Base-by-base conservation (phyloP, 2,329 filamentous ascomycete species). In the Aureobasidium sp. region DNA sequence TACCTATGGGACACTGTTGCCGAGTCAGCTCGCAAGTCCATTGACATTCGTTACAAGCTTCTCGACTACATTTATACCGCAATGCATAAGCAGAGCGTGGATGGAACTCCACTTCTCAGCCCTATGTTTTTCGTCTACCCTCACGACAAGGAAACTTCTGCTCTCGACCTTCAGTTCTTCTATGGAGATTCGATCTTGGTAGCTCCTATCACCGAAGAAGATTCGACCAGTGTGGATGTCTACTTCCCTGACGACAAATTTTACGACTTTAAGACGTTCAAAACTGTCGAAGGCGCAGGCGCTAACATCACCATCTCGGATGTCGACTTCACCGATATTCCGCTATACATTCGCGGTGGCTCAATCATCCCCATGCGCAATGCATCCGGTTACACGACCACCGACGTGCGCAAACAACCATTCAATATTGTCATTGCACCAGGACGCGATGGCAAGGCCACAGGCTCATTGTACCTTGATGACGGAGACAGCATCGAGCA, bases 31-130 rank as follows among this genome's bases (percentile, higher is more conserved):
- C 82, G 81, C 61, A 86, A 83, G 63, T 86, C 85, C n/a, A 90
- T 92, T 67, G 81, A 81, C 33, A 85, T 85, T 52, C 82, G 89
- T n/a, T 92, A 92, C 75, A 80, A 82, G 35, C 78, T 92, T 17
- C 78, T 92, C 12, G 89, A 91, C 68, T 92, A 92, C 75, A 79
- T 90, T 63, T 92, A 93, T 77, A 91, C 89, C 0, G 83, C 85
- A 0, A 78, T 91, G 67, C 78, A 85, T 70, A 74, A 76, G 62
- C 82, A 89, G 70, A 81, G 78, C 35, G 68, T 77, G 19, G 80
- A 82, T 48, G 89, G 89, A 35, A 81, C 79, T 1, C 88, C 89
- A 0, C 77, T 85, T 64, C 76, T 91, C 62, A 85, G 84, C 67
- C 89, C 89, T 0, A 73, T 91, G 62, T 90, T 88, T 74, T 92